Conservation (phyloP, 805 yeast genomes). For the Sugiyamaella smithiae region DNA sequence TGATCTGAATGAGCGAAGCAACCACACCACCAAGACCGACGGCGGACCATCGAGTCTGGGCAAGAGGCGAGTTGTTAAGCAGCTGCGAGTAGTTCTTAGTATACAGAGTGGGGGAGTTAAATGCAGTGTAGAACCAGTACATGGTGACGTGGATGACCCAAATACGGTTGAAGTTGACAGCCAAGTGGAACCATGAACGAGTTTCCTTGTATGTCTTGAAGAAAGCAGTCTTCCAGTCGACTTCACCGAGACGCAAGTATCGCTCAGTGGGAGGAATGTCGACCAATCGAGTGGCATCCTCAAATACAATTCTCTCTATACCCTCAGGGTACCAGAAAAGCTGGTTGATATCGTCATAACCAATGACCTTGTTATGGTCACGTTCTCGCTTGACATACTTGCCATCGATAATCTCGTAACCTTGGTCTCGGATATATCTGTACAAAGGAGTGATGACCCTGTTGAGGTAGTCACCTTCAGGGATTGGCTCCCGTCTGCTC, state of each 20-base stretch:
- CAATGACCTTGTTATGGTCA: conserved; percentile 60
- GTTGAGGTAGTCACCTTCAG: conserved; percentile 77
- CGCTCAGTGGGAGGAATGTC: conserved; percentile 90
- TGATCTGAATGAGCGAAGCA: conserved; percentile 75
- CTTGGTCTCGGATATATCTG: conserved; percentile 64
- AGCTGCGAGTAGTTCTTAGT: conserved; percentile 84
- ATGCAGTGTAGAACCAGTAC: conserved; percentile 94
- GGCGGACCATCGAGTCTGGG: conserved; percentile 90
- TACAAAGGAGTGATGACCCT: conserved; percentile 90
- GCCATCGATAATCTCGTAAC: conserved; percentile 55
- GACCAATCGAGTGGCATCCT: conserved; percentile 88
- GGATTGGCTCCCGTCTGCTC: conserved; percentile 50
- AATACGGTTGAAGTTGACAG: conserved; percentile 95
- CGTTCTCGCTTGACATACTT: conserved; percentile 59
- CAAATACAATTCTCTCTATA: conserved; percentile 84
- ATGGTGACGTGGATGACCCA: conserved; percentile 91
- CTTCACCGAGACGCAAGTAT: conserved; percentile 84
- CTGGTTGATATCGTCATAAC: conserved; percentile 98
- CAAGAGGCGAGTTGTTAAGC: conserved; percentile 78
- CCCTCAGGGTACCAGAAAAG: conserved; percentile 99
- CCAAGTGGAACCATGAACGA: conserved; percentile 95
- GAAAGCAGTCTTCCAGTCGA: conserved; percentile 87
- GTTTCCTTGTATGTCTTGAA: conserved; percentile 94
- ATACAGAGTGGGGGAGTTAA: conserved; percentile 87
- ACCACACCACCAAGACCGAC: conserved; percentile 90